Conservation (phyloP, 306 rosid species). For the Rosa lucieae region DNA sequence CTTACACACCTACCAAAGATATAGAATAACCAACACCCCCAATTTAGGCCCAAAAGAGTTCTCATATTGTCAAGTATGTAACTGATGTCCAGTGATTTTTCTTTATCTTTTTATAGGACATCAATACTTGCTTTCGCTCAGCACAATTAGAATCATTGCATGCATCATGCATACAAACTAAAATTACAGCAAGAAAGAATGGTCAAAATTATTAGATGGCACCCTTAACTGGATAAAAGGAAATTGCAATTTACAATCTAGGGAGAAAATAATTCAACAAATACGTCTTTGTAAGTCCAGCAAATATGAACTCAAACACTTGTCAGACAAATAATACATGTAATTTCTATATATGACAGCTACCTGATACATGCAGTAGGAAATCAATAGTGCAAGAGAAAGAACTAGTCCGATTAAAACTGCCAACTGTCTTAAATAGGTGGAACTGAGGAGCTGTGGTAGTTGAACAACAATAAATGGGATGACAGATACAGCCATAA, state of each 20-base stretch:
- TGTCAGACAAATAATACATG: neutral
- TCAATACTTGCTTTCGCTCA: neutral
- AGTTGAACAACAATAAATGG: conserved; percentile 88
- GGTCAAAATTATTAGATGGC: neutral
- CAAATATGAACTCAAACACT: neutral
- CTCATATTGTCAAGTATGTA: neutral
- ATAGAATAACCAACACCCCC: neutral
- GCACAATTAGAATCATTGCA: neutral
- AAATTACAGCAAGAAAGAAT: neutral
- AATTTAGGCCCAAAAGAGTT: neutral
- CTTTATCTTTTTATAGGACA: neutral
- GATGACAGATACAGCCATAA: conserved; percentile 72
- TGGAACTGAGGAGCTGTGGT: conserved; percentile 72
- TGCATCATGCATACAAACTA: neutral
- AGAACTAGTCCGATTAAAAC: conserved; percentile 72
- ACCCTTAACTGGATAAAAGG: neutral
- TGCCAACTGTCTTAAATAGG: conserved; percentile 71
- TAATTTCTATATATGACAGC: neutral
- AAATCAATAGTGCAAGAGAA: conserved; percentile 47
- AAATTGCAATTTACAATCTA: neutral
- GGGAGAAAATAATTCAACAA: neutral
- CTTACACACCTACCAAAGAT: neutral
- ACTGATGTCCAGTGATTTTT: neutral
- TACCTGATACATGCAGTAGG: conserved; percentile 90
- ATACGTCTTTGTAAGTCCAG: neutral